Evolutionary conservation across 768 basidiomycete species (phyloP).

Genomic region (Filobasidium floriforme): DNA sequence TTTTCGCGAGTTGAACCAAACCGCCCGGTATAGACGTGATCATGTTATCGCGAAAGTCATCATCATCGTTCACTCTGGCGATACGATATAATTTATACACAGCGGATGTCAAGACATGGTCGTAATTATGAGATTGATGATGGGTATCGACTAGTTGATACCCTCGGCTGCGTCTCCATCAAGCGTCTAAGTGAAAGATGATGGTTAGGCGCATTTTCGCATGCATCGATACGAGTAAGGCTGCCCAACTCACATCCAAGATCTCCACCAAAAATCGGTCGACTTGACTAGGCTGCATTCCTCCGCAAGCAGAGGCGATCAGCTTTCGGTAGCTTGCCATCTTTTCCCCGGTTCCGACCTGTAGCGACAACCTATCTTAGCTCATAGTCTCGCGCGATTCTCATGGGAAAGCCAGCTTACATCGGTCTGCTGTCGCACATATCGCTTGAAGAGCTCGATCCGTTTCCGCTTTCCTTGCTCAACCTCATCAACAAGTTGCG

Average conservation of each 20-base stretch:
- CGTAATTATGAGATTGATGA: background rate
- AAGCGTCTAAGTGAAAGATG: background rate
- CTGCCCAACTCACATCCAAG: conserved; percentile 52
- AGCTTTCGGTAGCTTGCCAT: conserved; percentile 83
- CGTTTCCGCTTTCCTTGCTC: conserved; percentile 60
- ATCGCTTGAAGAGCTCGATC: conserved; percentile 62
- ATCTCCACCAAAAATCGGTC: conserved; percentile 77
- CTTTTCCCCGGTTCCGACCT: conserved; percentile 73
- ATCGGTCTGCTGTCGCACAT: conserved; percentile 76
- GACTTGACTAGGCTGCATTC: conserved; percentile 74
- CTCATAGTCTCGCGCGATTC: too few relatives aligned
- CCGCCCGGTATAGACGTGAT: too few relatives aligned
- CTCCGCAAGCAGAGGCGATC: conserved; percentile 84
- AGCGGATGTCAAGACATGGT: background rate
- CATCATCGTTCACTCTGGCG: too few relatives aligned
- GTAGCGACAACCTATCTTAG: background rate
- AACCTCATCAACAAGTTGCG: conserved; percentile 59
- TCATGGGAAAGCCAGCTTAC: too few relatives aligned
- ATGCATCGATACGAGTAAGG: background rate
- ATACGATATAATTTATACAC: too few relatives aligned
- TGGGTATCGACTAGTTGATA: background rate
- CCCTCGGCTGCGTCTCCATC: conserved; percentile 1
- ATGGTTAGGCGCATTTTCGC: background rate
- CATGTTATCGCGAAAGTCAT: too few relatives aligned
- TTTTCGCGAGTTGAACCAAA: too few relatives aligned